Conservation (phyloP, 805 yeast genomes). For the Metschnikowia kunwiensis region DNA sequence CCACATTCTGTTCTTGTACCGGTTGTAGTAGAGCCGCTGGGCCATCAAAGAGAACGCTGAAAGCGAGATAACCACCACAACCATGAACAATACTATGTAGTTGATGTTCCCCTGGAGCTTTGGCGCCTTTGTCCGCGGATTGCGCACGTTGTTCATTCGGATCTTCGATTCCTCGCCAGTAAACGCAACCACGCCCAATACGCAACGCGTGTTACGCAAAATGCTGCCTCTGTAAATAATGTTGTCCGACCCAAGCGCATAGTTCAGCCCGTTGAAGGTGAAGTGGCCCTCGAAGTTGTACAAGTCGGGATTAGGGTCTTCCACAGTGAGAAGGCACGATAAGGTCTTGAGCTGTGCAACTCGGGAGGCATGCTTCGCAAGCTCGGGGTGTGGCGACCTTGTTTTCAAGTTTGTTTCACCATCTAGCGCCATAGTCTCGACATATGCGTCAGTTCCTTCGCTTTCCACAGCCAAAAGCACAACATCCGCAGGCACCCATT, state of each 20-base stretch:
- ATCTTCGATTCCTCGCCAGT: conserved; percentile 96
- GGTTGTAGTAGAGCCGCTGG: conserved; percentile 51
- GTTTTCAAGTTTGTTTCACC: conserved; percentile 94
- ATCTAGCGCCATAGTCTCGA: conserved; percentile 96
- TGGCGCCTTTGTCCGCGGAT: conserved; percentile 91
- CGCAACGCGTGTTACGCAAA: conserved; percentile 73
- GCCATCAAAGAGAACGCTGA: conserved; percentile 83
- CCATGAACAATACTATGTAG: conserved; percentile 83
- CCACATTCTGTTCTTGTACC: conserved; percentile 53
- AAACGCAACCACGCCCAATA: conserved; percentile 80
- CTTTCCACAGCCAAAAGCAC: conserved; percentile 65
- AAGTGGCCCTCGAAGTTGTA: conserved; percentile 87
- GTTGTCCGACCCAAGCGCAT: conserved; percentile 75
- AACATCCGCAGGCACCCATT: conserved; percentile 93
- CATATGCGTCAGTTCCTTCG: conserved; percentile 59
- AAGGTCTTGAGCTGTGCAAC: conserved; percentile 50
- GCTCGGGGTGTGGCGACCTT: conserved; percentile 60
- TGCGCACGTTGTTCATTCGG: conserved; percentile 88
- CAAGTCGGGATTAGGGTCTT: conserved; percentile 89
- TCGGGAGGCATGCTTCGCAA: conserved; percentile 49
- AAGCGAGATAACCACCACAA: conserved; percentile 66
- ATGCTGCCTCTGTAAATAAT: conserved; percentile 90
- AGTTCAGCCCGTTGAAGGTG: conserved; percentile 33
- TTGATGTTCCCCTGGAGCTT: conserved; percentile 82
- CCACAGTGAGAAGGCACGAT: conserved; percentile 59